Evolutionary conservation across 345 rosid genomes (phyloP), one percentile per base, ranked within the genome.

Genomic region (Eutrema yunnanense): DNA sequence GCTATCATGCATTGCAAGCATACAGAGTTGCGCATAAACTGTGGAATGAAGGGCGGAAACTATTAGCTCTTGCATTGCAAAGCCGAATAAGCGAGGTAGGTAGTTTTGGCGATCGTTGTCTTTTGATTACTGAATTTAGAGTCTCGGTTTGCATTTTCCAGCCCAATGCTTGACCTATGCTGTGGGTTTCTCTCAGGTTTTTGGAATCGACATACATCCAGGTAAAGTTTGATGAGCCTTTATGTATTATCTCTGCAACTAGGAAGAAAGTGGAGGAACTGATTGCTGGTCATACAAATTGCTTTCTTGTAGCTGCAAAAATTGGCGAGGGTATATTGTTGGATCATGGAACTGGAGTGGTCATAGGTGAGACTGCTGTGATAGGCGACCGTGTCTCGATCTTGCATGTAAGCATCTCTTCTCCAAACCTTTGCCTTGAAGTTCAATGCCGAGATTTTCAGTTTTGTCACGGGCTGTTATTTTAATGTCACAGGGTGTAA

Each of bases 11-110:
- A 51, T 65, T 94, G 72, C 95, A 94, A 76, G 84, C 95, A 30
- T 84, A 86, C 75, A 77, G 98, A 55, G 90, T 94, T 50, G 92
- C 95, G 4, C 96, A 94, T 77, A 86, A 83, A 48, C 76, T 94
- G 65, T 94, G 98, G 98, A 91, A 81, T 30, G 73, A 86, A 73
- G 96, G 98, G n/a, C 82, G 95, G 51, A 81, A 78, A 88, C 81
- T 94, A 36, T 83, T 94, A 57, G 97, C 98, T 34, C 78, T 85
- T 58, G 95, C 98, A 44, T 65, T 94, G 66, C 97, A 91, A 79
- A 94, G 95, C 74, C 82, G 95, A 30, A 82, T 86, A 58, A 91
- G 96, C 22, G 98, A 94, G 98, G 98, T 89, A 94, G 98, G 98
- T 89, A 69, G 66, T 63, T 56, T 50, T 27, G 1, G 16, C 6